Evolutionary conservation across 2,329 filamentous ascomycete species (phyloP), one percentile per base, ranked within the genome.

Genomic region (Claviceps purpurea): DNA sequence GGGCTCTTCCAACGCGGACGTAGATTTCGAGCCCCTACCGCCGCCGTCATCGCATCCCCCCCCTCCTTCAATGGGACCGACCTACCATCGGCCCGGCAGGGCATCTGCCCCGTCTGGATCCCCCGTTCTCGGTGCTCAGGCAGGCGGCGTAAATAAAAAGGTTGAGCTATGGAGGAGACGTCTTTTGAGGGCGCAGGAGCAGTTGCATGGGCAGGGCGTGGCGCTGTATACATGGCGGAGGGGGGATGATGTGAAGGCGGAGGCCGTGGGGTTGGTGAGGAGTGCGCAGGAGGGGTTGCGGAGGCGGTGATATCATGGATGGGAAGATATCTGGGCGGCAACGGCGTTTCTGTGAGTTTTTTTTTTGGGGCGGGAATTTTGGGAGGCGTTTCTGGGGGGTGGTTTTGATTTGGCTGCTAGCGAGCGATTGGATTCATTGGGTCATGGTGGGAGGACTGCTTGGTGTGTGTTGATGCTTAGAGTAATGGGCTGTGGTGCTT

Each of bases 101-200:
- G 58, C 53, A 10, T 61, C 60, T 3, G 66, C 67, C 3, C 68
- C 69, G 26, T 62, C 64, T 0, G 63, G 62, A 0, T 70, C 67
- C 2, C 68, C 68, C 1, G 64, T 58, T 0, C 53, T 66, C 18
- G 63, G 64, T 1, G 65, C 71, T 1, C 61, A 63, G 50, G 60
- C 18, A 2, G 42, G 42, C 6, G 3, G 56, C 3, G 62, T 69
- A 13, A 87, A 80, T 64, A 88, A 85, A 68, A 84, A 87, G 57
- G 72, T 89, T 52, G 82, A 84, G 54, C 62, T 89, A 47, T 93
- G 87, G 87, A 73, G 75, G 55, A 76, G 82, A 52, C 71, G 87
- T 42, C 78, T 87, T 69, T 76, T 75, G 43, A 71, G 78, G 45
- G 86, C 87, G 3, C 80, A 85, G 56, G 70, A 80, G 34, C 66